Base-by-base conservation (phyloP, 2,329 filamentous ascomycete species). In the Stachybotrys chartarum region DNA sequence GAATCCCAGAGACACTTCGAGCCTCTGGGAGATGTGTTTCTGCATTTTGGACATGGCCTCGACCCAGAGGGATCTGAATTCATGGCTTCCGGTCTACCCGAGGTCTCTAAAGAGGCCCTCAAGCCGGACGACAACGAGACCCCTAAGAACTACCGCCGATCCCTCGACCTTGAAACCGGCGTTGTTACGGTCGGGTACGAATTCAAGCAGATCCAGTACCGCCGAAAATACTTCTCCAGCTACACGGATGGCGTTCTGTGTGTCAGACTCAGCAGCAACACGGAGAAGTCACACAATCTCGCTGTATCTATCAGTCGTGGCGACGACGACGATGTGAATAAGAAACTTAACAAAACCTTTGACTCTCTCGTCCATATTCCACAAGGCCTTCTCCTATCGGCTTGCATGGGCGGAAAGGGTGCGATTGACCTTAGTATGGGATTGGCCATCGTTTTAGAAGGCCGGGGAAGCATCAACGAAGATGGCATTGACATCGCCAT, bases 211-310 rank as follows among this genome's bases (percentile, higher is more conserved):
- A 61, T 69, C 1, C 55, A 57, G 0, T 64, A 66, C 47, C 59
- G 62, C 31, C 68, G 76, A 10, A 69, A 78, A 55, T 62, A 66
- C 10, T 62, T 79, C 45, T 73, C 73, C 30, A 77, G 72, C 56
- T 69, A 72, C 55, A 70, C 75, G 1, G 71, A 75, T 30, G 66
- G 70, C 31, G 67, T 74, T 3, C 59, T 79, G 14, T 72, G 68
- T 1, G 60, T 75, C n/a, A 54, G 60, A 1, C 55, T 66, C 32
- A 58, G 24, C 7, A 58, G 60, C 48, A 35, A 57, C 57, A n/a
- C 56, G 47, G 7, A 59, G 3, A 56, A 63, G 12, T 53, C 54
- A 18, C 56, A 65, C 1, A 61, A 60, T 3, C 61, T 68, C 7
- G 51, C 65, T 0, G 14, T 69, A 1, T 59, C 64, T 2, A 48